Evolutionary conservation across 768 basidiomycete genomes (phyloP).

Genomic region (Podaxis mareebaensis): DNA sequence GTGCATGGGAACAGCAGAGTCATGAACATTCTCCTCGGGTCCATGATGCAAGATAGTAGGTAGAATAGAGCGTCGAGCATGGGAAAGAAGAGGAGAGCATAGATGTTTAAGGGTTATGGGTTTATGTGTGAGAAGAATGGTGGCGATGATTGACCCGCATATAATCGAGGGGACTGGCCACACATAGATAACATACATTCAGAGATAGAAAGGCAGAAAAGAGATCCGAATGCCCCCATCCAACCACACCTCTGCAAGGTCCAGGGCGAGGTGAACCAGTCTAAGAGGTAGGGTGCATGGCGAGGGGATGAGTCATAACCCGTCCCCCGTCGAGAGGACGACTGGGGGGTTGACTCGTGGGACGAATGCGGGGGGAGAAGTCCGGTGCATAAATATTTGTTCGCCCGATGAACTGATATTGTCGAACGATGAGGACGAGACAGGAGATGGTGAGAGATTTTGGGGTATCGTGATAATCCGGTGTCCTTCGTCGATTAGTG

Average conservation of each 20-base stretch:
- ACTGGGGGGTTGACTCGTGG: constrained; percentile 6
- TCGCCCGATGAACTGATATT: constrained; percentile 6
- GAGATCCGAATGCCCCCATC: neutral
- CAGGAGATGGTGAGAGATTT: neutral
- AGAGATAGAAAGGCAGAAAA: constrained; percentile 3
- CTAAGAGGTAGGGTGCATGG: constrained; percentile 4
- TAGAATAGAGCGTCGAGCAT: neutral
- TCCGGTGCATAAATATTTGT: constrained; percentile 6
- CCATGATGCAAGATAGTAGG: constrained; percentile 7
- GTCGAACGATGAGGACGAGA: constrained; percentile 8
- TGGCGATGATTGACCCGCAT: neutral
- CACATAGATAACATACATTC: neutral
- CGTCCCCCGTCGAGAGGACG: neutral
- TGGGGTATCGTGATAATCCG: constrained; percentile 13
- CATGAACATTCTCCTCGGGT: constrained; percentile 6
- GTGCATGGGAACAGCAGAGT: constrained; percentile 11
- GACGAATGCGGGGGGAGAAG: neutral
- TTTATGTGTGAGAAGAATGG: neutral
- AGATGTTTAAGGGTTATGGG: neutral
- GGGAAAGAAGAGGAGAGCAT: neutral
- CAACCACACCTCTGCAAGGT: constrained; percentile 12
- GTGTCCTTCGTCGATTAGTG: constrained; percentile 10
- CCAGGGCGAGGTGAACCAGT: constrained; percentile 14
- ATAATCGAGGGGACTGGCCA: neutral
- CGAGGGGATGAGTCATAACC: constrained; percentile 10